These are phyloP conservation scores for Syncephalastrum contaminatum DNA, from an alignment of 371 early-diverging fungal species.

Conservation along the genomic window DNA sequence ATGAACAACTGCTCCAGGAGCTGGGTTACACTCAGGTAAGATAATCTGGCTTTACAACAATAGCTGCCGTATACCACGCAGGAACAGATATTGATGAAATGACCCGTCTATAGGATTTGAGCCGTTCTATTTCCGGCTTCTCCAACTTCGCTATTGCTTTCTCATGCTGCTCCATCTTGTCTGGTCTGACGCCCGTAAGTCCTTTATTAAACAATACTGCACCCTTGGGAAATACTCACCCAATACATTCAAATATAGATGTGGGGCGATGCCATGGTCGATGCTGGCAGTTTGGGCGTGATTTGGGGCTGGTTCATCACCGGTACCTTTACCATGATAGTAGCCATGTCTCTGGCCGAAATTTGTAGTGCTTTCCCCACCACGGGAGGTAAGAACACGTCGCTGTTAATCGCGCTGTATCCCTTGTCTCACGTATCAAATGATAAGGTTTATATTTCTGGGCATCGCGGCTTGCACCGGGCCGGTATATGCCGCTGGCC, in stretches of 20 bases:
- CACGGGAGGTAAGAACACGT: slow-evolving; percentile 50
- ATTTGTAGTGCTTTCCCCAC: slow-evolving; percentile 77
- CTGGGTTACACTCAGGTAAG: slow-evolving; percentile 52
- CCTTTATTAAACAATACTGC: too few relatives aligned
- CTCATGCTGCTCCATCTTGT: slow-evolving; percentile 58
- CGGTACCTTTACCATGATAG: slow-evolving; percentile 53
- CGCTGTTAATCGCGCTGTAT: not conserved
- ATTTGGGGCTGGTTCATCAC: slow-evolving; percentile 75
- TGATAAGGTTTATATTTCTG: slow-evolving; percentile 60
- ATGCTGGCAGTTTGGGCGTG: slow-evolving; percentile 64
- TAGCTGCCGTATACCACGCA: not conserved
- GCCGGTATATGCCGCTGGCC: slow-evolving; percentile 57
- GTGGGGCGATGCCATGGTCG: slow-evolving; percentile 58
- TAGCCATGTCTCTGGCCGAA: slow-evolving; percentile 71
- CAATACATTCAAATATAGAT: slow-evolving; percentile 18
- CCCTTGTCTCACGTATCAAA: not conserved
- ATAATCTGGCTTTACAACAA: not conserved
- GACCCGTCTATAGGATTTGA: slow-evolving; percentile 48
- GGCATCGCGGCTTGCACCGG: slow-evolving; percentile 53
- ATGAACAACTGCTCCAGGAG: slow-evolving; percentile 37
- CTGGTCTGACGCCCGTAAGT: slow-evolving; percentile 59
- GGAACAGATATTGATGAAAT: not conserved
- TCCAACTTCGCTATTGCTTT: slow-evolving; percentile 66
- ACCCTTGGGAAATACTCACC: too few relatives aligned
- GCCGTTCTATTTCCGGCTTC: slow-evolving; percentile 62